A percentile compares a stretch with the other conserved stretches of the same genome.
phyloP scores from a whole-genome alignment of 768 basidiomycete genomes.

The Termitomyces sp. region DNA sequence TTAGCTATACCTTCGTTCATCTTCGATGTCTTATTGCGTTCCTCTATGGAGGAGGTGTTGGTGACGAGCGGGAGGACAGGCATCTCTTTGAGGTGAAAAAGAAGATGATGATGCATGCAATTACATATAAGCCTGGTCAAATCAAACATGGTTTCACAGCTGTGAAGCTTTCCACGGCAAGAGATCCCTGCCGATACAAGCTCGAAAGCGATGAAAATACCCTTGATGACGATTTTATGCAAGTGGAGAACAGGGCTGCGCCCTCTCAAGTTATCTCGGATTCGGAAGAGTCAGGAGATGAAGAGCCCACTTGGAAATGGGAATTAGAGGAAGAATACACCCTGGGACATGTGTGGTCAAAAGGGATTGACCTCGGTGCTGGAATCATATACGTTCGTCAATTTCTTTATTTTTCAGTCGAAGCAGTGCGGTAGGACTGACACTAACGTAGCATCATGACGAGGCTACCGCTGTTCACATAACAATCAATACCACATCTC shows the following conservation, averaged over 20 bases:
- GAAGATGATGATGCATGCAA: constrained; percentile 33
- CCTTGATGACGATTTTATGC: constrained; percentile 21
- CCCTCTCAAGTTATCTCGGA: constrained; percentile 23
- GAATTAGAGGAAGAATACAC: constrained; percentile 64
- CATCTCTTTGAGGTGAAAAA: constrained; percentile 61
- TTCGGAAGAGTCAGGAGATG: constrained; percentile 23
- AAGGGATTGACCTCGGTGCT: constrained; percentile 31
- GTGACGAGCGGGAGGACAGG: constrained; percentile 23
- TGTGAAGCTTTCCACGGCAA: constrained; percentile 44
- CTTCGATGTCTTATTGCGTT: constrained; percentile 57
- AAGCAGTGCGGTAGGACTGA: not conserved
- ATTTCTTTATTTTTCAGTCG: not conserved
- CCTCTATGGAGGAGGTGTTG: constrained; percentile 39
- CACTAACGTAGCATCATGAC: constrained; percentile 42
- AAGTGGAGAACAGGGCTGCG: constrained; percentile 15
- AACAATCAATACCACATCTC: constrained; percentile 46
- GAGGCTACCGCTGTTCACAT: constrained; percentile 52
- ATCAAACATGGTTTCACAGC: constrained; percentile 45
- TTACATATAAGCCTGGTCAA: constrained; percentile 40
- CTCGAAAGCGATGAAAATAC: constrained; percentile 22
- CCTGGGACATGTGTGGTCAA: constrained; percentile 53
- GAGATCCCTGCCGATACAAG: constrained; percentile 45
- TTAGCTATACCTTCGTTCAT: constrained; percentile 64
- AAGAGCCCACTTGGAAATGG: constrained; percentile 56
- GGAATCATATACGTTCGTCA: constrained; percentile 60